Evolutionary conservation across 2,329 filamentous ascomycete genomes (phyloP).

Genomic region (Endothia cerciana): DNA sequence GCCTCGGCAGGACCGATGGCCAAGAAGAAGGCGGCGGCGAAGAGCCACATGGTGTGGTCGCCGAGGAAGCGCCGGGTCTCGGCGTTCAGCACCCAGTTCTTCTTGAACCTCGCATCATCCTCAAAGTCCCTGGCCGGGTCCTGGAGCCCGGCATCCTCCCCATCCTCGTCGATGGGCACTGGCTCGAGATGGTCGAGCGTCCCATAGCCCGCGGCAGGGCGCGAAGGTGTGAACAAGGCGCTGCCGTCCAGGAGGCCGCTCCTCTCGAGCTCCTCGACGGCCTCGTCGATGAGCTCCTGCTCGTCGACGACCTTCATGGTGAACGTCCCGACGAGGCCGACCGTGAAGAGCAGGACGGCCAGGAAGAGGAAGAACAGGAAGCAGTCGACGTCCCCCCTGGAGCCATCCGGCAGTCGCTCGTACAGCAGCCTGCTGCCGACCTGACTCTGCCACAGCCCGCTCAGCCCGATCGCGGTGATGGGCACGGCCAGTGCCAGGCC

Average conservation of each 20-base stretch:
- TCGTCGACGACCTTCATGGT: constrained; percentile 80
- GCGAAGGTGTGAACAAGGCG: constrained; percentile 66
- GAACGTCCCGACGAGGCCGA: constrained; percentile 76
- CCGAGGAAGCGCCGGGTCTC: constrained; percentile 84
- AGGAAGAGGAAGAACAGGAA: constrained; percentile 90
- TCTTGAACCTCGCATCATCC: constrained; percentile 67
- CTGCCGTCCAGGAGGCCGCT: constrained; percentile 81
- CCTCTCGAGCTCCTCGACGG: constrained; percentile 86
- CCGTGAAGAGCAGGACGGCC: constrained; percentile 67
- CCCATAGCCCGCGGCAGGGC: constrained; percentile 57
- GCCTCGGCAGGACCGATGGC: constrained; percentile 95
- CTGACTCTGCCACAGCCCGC: constrained; percentile 95
- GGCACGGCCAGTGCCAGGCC: constrained; percentile 88
- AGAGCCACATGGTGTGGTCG: constrained; percentile 94
- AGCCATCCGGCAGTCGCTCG: constrained; percentile 67
- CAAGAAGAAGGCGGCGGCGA: constrained; percentile 88
- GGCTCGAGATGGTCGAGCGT: constrained; percentile 50
- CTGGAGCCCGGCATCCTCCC: constrained; percentile 47
- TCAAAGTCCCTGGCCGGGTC: constrained; percentile 44
- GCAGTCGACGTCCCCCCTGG: constrained; percentile 68
- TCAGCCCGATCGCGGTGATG: constrained; percentile 90
- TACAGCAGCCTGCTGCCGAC: constrained; percentile 78
- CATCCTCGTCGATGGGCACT: constrained; percentile 43
- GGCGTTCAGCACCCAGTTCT: constrained; percentile 87
- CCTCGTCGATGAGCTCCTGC: constrained; percentile 84